Conservation (phyloP, 2,329 filamentous ascomycete species). For the Diplocarpon mali region DNA sequence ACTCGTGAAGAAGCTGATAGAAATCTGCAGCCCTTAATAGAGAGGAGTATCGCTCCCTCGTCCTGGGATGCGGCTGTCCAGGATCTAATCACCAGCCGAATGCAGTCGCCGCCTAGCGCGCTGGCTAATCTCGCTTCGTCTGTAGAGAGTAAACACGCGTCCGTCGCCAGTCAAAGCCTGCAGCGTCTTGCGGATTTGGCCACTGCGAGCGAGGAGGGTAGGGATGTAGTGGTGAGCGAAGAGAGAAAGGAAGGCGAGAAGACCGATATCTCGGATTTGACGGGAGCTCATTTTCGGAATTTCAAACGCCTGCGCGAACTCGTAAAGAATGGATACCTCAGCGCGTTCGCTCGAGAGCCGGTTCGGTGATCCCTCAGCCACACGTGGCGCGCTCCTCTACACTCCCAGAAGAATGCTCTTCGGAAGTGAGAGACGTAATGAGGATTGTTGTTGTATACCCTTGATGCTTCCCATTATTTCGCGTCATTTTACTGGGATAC, state of each 20-base stretch:
- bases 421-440: too few species aligned
- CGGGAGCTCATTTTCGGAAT: conserved; percentile 5
- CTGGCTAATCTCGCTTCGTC: conserved; percentile 2
- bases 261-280: not conserved
- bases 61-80: conserved; percentile 48
- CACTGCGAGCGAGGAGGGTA: conserved; percentile 20
- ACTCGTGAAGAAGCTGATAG: conserved; percentile 46
- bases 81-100: conserved; percentile 33
- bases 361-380: too few species aligned
- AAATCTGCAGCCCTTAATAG: conserved; percentile 44
- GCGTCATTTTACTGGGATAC: too few species aligned
- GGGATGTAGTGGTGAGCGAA: conserved; percentile 9
- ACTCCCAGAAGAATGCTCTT: too few species aligned
- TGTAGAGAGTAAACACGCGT: conserved; percentile 14
- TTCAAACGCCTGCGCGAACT: conserved; percentile 13
- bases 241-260: conserved; percentile 13
- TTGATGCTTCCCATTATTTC: too few species aligned
- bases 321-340: conserved; percentile 16
- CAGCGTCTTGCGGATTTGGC: conserved; percentile 48
- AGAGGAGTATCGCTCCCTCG: conserved; percentile 37
- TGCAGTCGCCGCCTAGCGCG: conserved; percentile 1
- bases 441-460: too few species aligned
- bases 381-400: too few species aligned
- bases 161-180: conserved; percentile 29
- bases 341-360: conserved; percentile 1